These are phyloP conservation scores for Psilocybe azurescens DNA, from an alignment of 768 basidiomycete genomes.

Conservation along the genomic window DNA sequence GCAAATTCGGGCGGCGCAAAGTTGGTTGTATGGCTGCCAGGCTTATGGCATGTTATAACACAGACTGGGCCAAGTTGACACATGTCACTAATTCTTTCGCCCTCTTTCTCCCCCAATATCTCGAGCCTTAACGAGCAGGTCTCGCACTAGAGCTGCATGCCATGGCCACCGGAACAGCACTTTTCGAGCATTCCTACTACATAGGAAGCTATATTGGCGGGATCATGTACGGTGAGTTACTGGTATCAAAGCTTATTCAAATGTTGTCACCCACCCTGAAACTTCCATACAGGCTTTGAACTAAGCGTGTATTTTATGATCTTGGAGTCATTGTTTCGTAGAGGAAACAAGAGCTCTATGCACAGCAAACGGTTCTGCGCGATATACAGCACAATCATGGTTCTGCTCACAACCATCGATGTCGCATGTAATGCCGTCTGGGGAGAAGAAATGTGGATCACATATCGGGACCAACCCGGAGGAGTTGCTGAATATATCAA, in stretches of 20 bases:
- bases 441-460: constrained; percentile 36
- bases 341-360: constrained; percentile 16
- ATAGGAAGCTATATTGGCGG: constrained; percentile 32
- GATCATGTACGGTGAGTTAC: constrained; percentile 29
- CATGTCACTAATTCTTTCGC: neutral
- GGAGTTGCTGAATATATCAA: constrained; percentile 28
- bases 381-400: constrained; percentile 27
- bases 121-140: neutral
- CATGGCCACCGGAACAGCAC: constrained; percentile 7
- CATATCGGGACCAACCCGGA: constrained; percentile 26
- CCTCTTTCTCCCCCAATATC: neutral
- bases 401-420: constrained; percentile 30
- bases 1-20: neutral
- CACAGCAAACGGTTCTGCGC: constrained; percentile 24
- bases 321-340: constrained; percentile 20
- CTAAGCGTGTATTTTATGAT: constrained; percentile 28
- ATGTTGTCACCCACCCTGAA: neutral
- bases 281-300: constrained; percentile 24
- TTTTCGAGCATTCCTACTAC: constrained; percentile 34
- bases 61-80: neutral
- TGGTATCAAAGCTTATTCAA: neutral
- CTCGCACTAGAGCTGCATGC: neutral
- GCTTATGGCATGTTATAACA: neutral
- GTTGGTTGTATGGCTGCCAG: neutral
- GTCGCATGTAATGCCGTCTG: constrained; percentile 31